Evolutionary conservation across 1,284 basidiomycete genomes (phyloP).

Genomic region (Boletus holoroseus): DNA sequence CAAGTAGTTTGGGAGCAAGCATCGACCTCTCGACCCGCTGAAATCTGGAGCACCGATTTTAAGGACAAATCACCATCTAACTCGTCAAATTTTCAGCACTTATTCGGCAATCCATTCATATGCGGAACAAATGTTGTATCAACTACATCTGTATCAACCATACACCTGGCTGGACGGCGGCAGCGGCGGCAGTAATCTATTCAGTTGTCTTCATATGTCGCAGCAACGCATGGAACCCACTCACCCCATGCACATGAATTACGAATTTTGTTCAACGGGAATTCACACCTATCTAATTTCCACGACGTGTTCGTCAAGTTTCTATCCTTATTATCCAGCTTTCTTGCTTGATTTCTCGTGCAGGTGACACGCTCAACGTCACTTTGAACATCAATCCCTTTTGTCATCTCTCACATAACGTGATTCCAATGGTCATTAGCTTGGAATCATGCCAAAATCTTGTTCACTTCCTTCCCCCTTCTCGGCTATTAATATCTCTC

Average conservation of each 20-base stretch:
- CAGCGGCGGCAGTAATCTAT: conserved; percentile 29
- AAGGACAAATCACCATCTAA: conserved; percentile 14
- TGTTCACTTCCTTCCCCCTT: conserved; percentile 9
- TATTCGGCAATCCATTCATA: conserved; percentile 19
- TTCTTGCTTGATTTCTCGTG: conserved; percentile 21
- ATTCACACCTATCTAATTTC: conserved; percentile 18
- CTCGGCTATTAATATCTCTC: neutral
- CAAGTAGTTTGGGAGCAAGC: conserved; percentile 25
- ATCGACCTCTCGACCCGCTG: conserved; percentile 29
- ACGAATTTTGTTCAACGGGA: conserved; percentile 27
- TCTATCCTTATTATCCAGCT: conserved; percentile 30
- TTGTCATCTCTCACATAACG: conserved; percentile 1
- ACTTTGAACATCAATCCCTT: conserved; percentile 6
- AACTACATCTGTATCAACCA: conserved; percentile 32
- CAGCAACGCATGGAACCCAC: conserved; percentile 17
- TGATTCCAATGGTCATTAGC: conserved; percentile 8
- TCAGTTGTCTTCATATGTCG: conserved; percentile 28
- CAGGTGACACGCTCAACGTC: conserved; percentile 6
- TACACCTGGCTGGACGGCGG: conserved; percentile 17
- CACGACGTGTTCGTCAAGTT: conserved; percentile 13
- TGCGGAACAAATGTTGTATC: conserved; percentile 32
- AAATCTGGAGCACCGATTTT: conserved; percentile 10
- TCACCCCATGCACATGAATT: conserved; percentile 22
- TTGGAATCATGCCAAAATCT: conserved; percentile 8
- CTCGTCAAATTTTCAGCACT: conserved; percentile 15